These are phyloP conservation scores for Tricholoma sp. DNA, from an alignment of 768 basidiomycete genomes.

Conservation along the genomic window DNA sequence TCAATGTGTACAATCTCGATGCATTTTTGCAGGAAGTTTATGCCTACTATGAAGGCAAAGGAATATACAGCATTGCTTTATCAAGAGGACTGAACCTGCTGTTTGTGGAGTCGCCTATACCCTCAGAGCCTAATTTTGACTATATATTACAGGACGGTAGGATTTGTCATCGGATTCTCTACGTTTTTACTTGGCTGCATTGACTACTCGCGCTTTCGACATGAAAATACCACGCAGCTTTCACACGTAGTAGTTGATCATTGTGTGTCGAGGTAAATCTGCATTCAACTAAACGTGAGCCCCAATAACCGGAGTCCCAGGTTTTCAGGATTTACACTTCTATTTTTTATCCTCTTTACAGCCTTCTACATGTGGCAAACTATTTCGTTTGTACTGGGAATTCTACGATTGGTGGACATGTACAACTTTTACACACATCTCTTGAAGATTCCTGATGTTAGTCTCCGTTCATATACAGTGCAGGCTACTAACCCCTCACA, in stretches of 20 bases:
- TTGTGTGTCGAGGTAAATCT: constrained; percentile 76
- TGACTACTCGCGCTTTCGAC: constrained; percentile 79
- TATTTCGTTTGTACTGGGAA: constrained; percentile 65
- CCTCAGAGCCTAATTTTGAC: constrained; percentile 12
- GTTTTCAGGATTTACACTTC: constrained; percentile 76
- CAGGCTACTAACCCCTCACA: constrained; percentile 2
- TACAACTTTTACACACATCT: constrained; percentile 95
- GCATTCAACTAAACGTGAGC: neutral
- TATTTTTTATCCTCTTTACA: constrained; percentile 84
- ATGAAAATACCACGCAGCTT: constrained; percentile 60
- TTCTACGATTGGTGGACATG: constrained; percentile 85
- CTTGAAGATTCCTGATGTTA: constrained; percentile 90
- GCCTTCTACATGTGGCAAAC: constrained; percentile 90
- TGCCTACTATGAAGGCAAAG: constrained; percentile 94
- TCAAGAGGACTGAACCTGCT: constrained; percentile 89
- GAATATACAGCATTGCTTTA: constrained; percentile 92
- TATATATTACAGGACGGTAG: constrained; percentile 68
- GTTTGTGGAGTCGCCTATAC: constrained; percentile 46
- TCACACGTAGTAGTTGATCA: constrained; percentile 76
- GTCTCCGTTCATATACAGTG: constrained; percentile 6
- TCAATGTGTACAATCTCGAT: constrained; percentile 97
- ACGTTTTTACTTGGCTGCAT: constrained; percentile 94
- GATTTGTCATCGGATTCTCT: constrained; percentile 97
- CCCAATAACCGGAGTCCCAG: constrained; percentile 30
- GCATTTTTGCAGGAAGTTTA: constrained; percentile 94